phyloP scores from a whole-genome alignment of 352 stramenopile genomes.

The Globisporangium heterothallicum region DNA sequence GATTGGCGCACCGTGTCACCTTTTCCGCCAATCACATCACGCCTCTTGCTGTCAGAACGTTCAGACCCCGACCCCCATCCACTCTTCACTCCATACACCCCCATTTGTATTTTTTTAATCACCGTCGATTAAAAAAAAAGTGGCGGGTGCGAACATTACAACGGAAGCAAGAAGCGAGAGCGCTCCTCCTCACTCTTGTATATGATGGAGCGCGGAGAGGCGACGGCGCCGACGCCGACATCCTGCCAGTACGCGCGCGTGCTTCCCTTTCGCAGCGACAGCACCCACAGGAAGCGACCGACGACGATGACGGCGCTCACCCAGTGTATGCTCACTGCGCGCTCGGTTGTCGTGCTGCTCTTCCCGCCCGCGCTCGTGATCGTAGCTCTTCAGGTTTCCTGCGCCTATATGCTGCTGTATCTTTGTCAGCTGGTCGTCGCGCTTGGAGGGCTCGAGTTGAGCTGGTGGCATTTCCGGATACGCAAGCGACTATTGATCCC shows the following conservation, averaged over 20 bases:
- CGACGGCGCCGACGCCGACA: neutral
- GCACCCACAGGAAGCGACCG: neutral
- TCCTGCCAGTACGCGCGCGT: slow-evolving; percentile 1
- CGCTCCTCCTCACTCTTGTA: neutral
- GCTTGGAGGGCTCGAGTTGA: slow-evolving; percentile 39
- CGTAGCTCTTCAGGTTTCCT: slow-evolving; percentile 29
- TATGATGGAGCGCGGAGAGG: neutral
- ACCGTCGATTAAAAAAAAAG: slow-evolving; percentile 14
- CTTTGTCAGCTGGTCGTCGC: slow-evolving; percentile 27
- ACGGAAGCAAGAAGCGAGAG: neutral
- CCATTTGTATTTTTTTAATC: slow-evolving; percentile 8
- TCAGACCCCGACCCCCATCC: neutral
- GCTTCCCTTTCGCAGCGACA: too few species aligned
- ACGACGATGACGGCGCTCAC: neutral
- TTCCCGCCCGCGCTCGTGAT: slow-evolving; percentile 28
- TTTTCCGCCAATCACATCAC: slow-evolving; percentile 7
- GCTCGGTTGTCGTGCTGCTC: slow-evolving; percentile 14
- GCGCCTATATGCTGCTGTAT: slow-evolving; percentile 31
- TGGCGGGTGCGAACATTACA: neutral
- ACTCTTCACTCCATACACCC: neutral
- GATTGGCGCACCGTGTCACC: neutral
- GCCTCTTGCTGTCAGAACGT: neutral
- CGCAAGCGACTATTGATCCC: slow-evolving; percentile 34
- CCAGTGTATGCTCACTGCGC: slow-evolving; percentile 5
- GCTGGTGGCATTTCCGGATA: slow-evolving; percentile 62